A percentile compares a stretch with the other conserved stretches of the same genome.
Conservation (phyloP, 495 filamentous ascomycete genomes). For the Trichoderma virens region DNA sequence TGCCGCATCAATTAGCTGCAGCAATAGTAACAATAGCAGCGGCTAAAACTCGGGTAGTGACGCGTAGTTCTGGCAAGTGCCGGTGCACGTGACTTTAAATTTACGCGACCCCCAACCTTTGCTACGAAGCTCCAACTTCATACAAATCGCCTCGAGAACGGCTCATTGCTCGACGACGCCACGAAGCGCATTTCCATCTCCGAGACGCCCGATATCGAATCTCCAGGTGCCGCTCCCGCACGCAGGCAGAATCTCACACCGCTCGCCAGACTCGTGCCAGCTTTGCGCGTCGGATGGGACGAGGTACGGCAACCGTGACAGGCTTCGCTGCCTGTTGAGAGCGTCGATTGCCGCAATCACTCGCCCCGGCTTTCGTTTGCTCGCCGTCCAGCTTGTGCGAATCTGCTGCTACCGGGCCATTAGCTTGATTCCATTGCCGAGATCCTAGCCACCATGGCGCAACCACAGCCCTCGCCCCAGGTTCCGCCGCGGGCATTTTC, state of each 20-base stretch:
- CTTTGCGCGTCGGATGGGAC: slow-evolving; percentile 23
- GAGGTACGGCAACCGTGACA: neutral
- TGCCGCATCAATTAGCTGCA: neutral
- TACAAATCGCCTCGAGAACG: neutral
- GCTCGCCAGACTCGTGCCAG: neutral
- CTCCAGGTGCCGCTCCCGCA: neutral
- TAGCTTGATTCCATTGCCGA: slow-evolving; percentile 58
- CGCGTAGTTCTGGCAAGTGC: neutral
- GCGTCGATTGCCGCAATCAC: neutral
- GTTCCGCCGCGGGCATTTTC: slow-evolving; percentile 34
- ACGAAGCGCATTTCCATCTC: slow-evolving; percentile 4
- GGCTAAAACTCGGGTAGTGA: slow-evolving; percentile 2
- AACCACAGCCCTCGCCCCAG: slow-evolving; percentile 47
- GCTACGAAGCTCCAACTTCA: slow-evolving; percentile 2
- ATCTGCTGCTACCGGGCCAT: slow-evolving; percentile 24
- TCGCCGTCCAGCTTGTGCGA: neutral
- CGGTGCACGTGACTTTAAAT: slow-evolving; percentile 14
- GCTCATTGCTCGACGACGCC: neutral
- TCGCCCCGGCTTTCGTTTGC: neutral
- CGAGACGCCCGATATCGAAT: neutral
- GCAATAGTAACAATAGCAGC: neutral
- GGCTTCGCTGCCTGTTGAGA: slow-evolving; percentile 13
- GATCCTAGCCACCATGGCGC: slow-evolving; percentile 51
- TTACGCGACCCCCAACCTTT: slow-evolving; percentile 10
- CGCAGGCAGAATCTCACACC: neutral